Evolutionary conservation across 2,329 filamentous ascomycete genomes (phyloP), one percentile per base, ranked within the genome.

Genomic region (Neoarthrinium moseri): DNA sequence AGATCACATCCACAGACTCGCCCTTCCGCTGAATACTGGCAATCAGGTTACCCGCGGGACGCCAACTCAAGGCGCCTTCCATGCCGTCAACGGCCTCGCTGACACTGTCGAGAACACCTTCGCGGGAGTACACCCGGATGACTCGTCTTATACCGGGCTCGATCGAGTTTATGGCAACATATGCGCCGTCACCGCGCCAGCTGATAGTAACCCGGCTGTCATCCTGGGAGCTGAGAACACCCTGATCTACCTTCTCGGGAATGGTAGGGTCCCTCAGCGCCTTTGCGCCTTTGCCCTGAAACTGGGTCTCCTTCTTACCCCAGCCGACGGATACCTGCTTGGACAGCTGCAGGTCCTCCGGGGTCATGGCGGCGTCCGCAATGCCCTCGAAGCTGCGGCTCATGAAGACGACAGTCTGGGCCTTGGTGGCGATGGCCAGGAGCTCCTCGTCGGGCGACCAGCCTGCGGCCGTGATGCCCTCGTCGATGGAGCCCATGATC

Each of bases 301-400:
- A 99, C 65, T 99, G 94, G 0, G 94, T 99, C 69, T 99, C 94
- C 63, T 88, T 90, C 73, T 97, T 97, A 49, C 94, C 94, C 94
- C 94, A 99, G 40, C 94, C 94, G 18, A 99, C 92, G 17, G 91
- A 95, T 47, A 96, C 94, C 72, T 96, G 91, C 64, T 86, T 94
- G 21, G 87, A 97, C n/a, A 83, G 81, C 56, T 87, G 87, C 52
- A 95, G 78, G 66, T 95, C 92, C 35, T 91, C 89, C 0, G 74
- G 63, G 0, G 80, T 81, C 65, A 97, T 83, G 26, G 76, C 72
- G 43, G 88, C 77, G 65, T 91, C 87, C 26, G 87, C 81, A 33
- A 95, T 83, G 47, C 85, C 86, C 56, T 97, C 92, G 54, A 97
- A 95, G 21, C 85, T 83, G 51, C 91, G 81, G 46, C 91, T 96